These are phyloP conservation scores for Litchi chinensis DNA, from an alignment of 345 rosid genomes.

Conservation along the genomic window DNA sequence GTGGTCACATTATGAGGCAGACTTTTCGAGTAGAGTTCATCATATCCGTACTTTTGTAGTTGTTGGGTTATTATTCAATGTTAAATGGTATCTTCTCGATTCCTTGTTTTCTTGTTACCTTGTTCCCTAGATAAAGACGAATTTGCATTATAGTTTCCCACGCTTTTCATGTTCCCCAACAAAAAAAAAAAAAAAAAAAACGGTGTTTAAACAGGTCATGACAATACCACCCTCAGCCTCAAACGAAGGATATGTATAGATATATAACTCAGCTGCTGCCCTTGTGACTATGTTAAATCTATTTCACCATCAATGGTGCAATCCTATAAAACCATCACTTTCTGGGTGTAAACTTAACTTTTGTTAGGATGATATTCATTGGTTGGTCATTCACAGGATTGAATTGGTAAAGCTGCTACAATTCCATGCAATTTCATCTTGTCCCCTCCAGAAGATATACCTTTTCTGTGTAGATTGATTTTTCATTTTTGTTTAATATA, in stretches of 20 bases:
- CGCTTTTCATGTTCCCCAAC: background rate
- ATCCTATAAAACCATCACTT: background rate
- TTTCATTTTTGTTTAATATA: background rate
- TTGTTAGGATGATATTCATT: background rate
- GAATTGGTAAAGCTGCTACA: background rate
- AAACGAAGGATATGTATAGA: too few species aligned
- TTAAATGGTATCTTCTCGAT: background rate
- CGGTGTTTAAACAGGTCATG: background rate
- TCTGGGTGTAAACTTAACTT: background rate
- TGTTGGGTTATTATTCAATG: background rate
- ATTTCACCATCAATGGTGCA: background rate
- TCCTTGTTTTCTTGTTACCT: background rate
- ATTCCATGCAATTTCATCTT: background rate
- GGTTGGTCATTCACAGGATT: background rate
- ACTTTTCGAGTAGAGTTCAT: background rate
- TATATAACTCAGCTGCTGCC: background rate
- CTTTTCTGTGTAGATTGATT: background rate
- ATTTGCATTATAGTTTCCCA: background rate
- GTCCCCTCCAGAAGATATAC: background rate
- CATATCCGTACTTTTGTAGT: background rate
- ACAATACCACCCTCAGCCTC: background rate
- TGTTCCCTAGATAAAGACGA: conserved; percentile 5
- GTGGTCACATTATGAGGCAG: background rate
- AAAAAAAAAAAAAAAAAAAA: background rate
- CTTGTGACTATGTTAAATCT: background rate